Conservation (phyloP, 192 early-diverging fungal genomes). For the Gonapodya prolifera region DNA sequence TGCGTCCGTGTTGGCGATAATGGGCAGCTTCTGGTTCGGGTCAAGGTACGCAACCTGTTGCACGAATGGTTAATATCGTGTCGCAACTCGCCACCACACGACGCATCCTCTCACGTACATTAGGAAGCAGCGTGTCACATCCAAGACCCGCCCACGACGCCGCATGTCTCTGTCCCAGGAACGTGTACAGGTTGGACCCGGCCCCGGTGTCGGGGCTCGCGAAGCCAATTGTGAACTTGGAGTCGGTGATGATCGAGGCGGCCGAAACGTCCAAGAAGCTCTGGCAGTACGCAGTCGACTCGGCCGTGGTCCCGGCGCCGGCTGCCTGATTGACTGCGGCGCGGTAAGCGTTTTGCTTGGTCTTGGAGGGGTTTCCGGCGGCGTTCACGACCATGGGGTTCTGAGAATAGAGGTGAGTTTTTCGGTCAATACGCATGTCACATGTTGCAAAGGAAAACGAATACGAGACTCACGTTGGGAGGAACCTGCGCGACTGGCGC, state of each 20-base stretch:
- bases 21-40: neutral
- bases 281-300: constrained; percentile 2
- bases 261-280: constrained; percentile 7
- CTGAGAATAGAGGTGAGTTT: too few species aligned
- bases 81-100: too few species aligned
- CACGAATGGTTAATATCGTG: too few species aligned
- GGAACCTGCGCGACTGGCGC: constrained; percentile 5
- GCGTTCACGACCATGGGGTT: too few species aligned
- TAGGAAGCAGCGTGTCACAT: too few species aligned
- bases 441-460: too few species aligned
- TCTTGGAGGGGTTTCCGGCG: neutral
- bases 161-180: constrained; percentile 5
- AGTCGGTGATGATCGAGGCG: constrained; percentile 10
- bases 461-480: too few species aligned
- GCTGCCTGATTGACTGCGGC: constrained; percentile 12
- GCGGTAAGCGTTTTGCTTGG: constrained; percentile 15
- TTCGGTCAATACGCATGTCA: too few species aligned
- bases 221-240: constrained; percentile 6
- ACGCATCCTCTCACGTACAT: too few species aligned
- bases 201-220: constrained; percentile 2
- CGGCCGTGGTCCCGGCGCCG: neutral
- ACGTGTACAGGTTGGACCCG: constrained; percentile 12
- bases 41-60: neutral
- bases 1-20: neutral
- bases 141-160: constrained; percentile 6